Evolutionary conservation across 768 basidiomycete species (phyloP), one percentile per base, ranked within the genome.

Genomic region (Dioszegia crocea): DNA sequence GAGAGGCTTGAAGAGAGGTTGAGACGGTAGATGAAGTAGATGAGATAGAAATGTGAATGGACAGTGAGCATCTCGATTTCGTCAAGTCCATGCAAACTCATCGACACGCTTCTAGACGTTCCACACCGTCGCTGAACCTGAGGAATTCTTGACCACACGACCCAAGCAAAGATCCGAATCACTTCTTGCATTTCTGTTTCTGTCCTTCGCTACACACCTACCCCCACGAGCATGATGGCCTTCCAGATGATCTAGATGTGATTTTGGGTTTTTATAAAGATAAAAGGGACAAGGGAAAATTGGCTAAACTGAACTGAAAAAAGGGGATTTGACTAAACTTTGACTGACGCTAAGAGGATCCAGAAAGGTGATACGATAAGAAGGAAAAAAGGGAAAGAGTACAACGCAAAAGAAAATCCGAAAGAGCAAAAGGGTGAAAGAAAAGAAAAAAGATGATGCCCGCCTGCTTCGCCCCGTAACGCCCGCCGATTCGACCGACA

Each of bases 191-290:
- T 12, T 17, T 38, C 50, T 4, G 9, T 38, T 33, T 36, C 19
- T 26, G 27, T 36, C 17, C 19, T 49, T 49, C 48, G 30, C 48
- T 49, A 16, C n/a, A 52, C 51, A 38, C 41, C 52, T 29, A 43
- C 52, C 41, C 40, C 41, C n/a, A n/a, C 40, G 40, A 54, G 40
- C 52, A 54, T 41, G 52, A 41, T 43, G 40, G 21, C 21, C 16
- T 23, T 50, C 40, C 39, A 54, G 39, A 44, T 54, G 40, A 30
- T 44, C n/a, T 38, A 21, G 8, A 38, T 36, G 21, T 52, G 2
- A 31, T 38, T 39, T 17, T 38, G 23, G 21, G 3, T 23, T 19
- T 19, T 23, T 11, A 24, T 17, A 39, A 27, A 23, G 29, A n/a
- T 14, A 19, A 29, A 21, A 29, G 41, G 24, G 26, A 41, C n/a